Base-by-base conservation (phyloP, 2,329 filamentous ascomycete genomes). In the Pleoardoris graminearum region DNA sequence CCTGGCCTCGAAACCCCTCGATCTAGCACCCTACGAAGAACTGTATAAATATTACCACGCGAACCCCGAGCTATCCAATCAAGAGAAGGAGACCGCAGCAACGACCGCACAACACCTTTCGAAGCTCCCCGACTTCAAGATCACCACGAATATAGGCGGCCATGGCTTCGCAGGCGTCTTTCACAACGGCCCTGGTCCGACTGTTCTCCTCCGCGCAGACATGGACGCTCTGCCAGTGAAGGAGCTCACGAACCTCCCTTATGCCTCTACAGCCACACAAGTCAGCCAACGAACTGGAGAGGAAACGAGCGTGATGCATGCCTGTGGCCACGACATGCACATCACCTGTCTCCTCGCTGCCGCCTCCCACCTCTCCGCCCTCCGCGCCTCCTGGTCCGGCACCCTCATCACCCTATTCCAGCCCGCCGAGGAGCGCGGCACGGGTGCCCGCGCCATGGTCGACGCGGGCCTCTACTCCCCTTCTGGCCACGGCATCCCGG, bases 351-450 rank as follows among this genome's bases (percentile, higher is more conserved):
- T 88, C 3, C 74, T 88, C 1, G 85, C 79, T 0, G 80, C 81
- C 0, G 78, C 82, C 0, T 75, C 80, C 17, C 72, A 79, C 0
- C 72, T 90, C 0, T 68, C 77, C 1, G 68, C 67, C 0, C 66
- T 72, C 0, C 75, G 69, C n/a, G 59, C 76, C 0, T 27, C 56
- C 0, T 90, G 87, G 86, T 74, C 67, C 8, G 87, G 87, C 0
- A 89, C 84, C 0, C 60, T 89, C 17, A 72, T 90, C 4, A 67
- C 86, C 6, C 69, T 84, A 2, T 90, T 89, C 66, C 87, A 90
- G 61, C 86, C 87, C 0, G 81, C 82, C 1, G 87, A 89, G 65
- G 87, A 90, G 67, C 76, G 80, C 1, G 84, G 80, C 0, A 78
- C 75, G 0, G 87, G 87, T 0, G 87, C 87, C 0, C 79, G 80